Evolutionary conservation across 352 stramenopile genomes (phyloP), one percentile per base, ranked within the genome.

Genomic region (Thalassiosira allenii): DNA sequence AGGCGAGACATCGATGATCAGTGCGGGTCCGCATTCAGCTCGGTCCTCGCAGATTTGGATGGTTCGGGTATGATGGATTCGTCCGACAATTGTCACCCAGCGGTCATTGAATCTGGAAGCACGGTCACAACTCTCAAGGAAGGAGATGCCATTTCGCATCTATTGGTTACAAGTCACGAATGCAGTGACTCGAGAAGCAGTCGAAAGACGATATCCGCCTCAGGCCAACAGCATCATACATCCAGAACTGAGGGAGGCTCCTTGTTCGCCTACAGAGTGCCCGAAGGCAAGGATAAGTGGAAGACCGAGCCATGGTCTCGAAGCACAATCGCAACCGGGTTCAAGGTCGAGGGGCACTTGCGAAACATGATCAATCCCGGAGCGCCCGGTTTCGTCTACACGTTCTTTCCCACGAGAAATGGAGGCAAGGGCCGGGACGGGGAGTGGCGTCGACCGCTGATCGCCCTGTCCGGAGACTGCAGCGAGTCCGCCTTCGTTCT

Each of bases 311-410:
- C 79, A 22, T 95, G 91, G 91, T 73, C 80, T 32, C 73, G 91
- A n/a, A 91, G 77, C 14, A 87, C 89, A 0, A 83, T 96, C 40
- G 91, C 91, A 2, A 93, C 86, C 58, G 92, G 92, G 8, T 95
- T 96, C 54, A 89, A 90, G 73, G 91, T 96, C 8, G 75, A 92
- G 40, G 80, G 81, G 3, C 79, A 92, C 56, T 44, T 93, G 11
- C 75, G 78, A 43, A 93, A 93, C 56, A 89, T 92, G 79, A 95
- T 96, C 57, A 96, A 95, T 75, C 91, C 92, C 30, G 92, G 92
- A 11, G 89, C 90, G 11, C 92, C 92, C n/a, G 92, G 92, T 43
- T 95, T 96, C 75, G 82, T 81, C 9, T 96, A 96, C 73, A 85
- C 91, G 8, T 96, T 96, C 79, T 92, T 95, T 66, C 91, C 92